Base-by-base conservation (phyloP, 176 grass and related monocot species). In the maize (Zea mays) region DNA sequence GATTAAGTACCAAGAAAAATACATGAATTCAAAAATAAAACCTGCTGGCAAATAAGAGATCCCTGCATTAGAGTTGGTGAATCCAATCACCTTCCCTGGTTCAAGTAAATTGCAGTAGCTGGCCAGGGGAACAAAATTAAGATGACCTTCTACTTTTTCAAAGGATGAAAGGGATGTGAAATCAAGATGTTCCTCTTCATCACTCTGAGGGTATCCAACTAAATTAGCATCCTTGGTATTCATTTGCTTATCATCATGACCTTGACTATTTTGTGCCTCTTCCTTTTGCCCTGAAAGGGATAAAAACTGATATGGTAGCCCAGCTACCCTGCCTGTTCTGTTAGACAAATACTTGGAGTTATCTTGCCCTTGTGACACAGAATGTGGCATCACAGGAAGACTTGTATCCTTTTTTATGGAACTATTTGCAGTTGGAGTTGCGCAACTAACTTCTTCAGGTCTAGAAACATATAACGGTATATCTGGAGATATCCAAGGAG, bases 121-220 rank as follows among this genome's bases (percentile, higher is more conserved):
- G 43, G 42, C 54, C 47, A 81, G 60, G 50, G 84, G 76, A 44
- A 86, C 49, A 74, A 92, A 79, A 67, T 68, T 75, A 48, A 77
- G 39, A 65, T 81, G 80, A 75, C 56, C 51, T 63, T 21, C 14
- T 65, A 67, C 72, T 69, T 60, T 81, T 79, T 79, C 68, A 20
- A 92, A 92, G 72, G 80, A 89, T 3, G 90, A 97, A 79, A 97
- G 70, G 74, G 72, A 80, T 20, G 79, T 79, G 37, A 91, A 84
- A 74, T 89, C 93, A 82, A 82, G 48, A 86, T 85, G 65, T 85
- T 86, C 86, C 41, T 88, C 74, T 81, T 88, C 15, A 79, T 79
- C 54, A 17, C 71, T 73, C 21, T 65, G 15, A 36, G 50, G 49
- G 74, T 34, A 48, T 69, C 36, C 65, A 76, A 60, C 35, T 52